Base-by-base conservation (phyloP, 1,284 basidiomycete genomes). In the Ceratobasidium sp. region DNA sequence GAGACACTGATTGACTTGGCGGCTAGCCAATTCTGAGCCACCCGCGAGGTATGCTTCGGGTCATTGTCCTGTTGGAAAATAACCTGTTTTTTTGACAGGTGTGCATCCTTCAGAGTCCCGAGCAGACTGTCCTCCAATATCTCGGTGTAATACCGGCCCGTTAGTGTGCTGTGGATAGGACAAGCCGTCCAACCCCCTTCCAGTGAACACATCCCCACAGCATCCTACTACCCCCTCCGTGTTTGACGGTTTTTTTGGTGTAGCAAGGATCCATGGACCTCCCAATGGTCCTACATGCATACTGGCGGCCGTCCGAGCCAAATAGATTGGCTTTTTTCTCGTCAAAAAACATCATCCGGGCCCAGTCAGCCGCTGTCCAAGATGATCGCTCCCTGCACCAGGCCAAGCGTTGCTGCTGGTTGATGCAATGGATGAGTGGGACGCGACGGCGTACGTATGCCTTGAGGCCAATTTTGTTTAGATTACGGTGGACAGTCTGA, bases 201-300 rank as follows among this genome's bases (percentile, higher is more conserved):
- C 59, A 26, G 20, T 65, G 59, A 9, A 80, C 66, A 59, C 80
- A 81, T 26, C 80, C 80, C 80, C 79, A 79, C 79, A 79, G 73
- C 73, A 80, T 80, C 23, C 80, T 23, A 4, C 38, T 69, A 20
- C 79, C 78, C 17, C 79, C 71, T 23, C 79, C 78, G 75, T 77
- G 64, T 59, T 78, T 78, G 48, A 80, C 64, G 13, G 65, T 80
- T 61, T 71, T 64, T 57, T 38, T 4, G 33, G 71, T 64, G 26
- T 62, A 61, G 57, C 57, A 20, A n/a, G 67, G 46, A 42, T 54
- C 46, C n/a, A 79, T 59, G n/a, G 57, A 20, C 48, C 52, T 33
- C 48, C 70, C 70, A 56, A 38, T 13, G 13, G n/a, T 64, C 44
- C 46, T 48, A 42, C 44, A 74, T 46, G 42, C 40, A 38, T 64